Evolutionary conservation across 177 flowering plant species (phyloP).

Genomic region (Vitis hybrid): DNA sequence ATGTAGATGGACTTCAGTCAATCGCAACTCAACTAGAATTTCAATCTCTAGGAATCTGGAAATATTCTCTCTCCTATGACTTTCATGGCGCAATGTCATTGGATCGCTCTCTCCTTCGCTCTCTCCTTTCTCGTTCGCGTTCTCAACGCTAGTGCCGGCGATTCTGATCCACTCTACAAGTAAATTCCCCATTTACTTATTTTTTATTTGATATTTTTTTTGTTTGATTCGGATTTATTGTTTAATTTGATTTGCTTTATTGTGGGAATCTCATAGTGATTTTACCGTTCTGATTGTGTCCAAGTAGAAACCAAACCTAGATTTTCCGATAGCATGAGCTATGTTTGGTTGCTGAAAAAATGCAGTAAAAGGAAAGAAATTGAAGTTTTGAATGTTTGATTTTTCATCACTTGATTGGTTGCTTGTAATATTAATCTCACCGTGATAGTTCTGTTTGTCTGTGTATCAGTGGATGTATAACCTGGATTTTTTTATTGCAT

Average conservation of each 20-base stretch:
- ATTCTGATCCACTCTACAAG: slow-evolving; percentile 77
- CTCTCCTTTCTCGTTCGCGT: slow-evolving; percentile 26
- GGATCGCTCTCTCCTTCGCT: slow-evolving; percentile 26
- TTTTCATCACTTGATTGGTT: too few relatives aligned
- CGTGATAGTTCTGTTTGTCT: neutral
- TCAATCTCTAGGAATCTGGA: slow-evolving; percentile 8
- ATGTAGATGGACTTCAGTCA: slow-evolving; percentile 6
- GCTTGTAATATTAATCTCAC: too few relatives aligned
- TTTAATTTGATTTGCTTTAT: neutral
- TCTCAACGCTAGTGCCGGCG: slow-evolving; percentile 68
- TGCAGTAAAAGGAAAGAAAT: slow-evolving; percentile 2
- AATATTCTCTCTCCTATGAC: slow-evolving; percentile 10
- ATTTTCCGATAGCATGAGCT: neutral
- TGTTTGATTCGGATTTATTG: neutral
- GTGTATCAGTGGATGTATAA: neutral
- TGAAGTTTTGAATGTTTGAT: neutral
- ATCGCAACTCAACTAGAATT: neutral
- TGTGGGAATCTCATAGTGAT: neutral
- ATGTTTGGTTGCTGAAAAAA: slow-evolving; percentile 9
- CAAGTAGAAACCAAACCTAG: too few relatives aligned
- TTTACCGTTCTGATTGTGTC: neutral
- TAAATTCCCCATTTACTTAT: slow-evolving; percentile 13
- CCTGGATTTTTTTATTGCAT: neutral
- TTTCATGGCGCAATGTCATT: slow-evolving; percentile 35
- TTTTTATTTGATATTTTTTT: neutral